These are phyloP conservation scores for Pythium aristosporum DNA, from an alignment of 352 stramenopile species.

Conservation along the genomic window DNA sequence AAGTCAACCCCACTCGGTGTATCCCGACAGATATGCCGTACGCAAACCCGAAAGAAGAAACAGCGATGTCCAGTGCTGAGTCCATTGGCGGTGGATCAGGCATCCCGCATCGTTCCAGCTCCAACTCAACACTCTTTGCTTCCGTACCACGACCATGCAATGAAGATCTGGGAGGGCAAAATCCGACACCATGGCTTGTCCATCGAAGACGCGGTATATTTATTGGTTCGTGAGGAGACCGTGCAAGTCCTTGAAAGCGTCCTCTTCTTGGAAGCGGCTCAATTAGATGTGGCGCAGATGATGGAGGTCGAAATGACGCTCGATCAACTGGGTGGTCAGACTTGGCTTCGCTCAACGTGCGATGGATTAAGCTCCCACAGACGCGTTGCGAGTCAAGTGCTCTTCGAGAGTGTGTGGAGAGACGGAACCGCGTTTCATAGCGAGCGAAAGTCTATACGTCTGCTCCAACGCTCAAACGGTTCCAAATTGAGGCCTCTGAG, in stretches of 20 bases:
- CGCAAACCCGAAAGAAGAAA: background rate
- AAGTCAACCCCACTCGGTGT: too few relatives aligned
- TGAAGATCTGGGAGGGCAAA: slow-evolving; percentile 63
- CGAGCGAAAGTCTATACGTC: background rate
- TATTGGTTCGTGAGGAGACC: slow-evolving; percentile 44
- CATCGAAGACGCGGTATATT: slow-evolving; percentile 42
- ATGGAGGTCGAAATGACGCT: slow-evolving; percentile 58
- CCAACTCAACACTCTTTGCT: background rate
- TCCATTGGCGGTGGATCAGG: background rate
- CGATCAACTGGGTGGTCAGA: slow-evolving; percentile 19
- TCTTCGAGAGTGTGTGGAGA: slow-evolving; percentile 29
- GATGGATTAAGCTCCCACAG: background rate
- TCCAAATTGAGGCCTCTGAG: background rate
- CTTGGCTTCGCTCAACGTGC: background rate
- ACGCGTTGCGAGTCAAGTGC: background rate
- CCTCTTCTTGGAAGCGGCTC: slow-evolving; percentile 34
- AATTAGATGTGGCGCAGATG: slow-evolving; percentile 44
- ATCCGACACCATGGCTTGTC: slow-evolving; percentile 36
- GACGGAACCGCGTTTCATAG: slow-evolving; percentile 23
- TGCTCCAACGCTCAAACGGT: background rate
- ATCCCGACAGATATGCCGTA: background rate
- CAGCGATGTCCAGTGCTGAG: background rate
- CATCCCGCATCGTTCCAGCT: background rate
- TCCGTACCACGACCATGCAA: slow-evolving; percentile 19
- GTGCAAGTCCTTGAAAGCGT: slow-evolving; percentile 41